Conservation (phyloP, 2,329 filamentous ascomycete species). For the Phaeosphaeriaceae sp. region DNA sequence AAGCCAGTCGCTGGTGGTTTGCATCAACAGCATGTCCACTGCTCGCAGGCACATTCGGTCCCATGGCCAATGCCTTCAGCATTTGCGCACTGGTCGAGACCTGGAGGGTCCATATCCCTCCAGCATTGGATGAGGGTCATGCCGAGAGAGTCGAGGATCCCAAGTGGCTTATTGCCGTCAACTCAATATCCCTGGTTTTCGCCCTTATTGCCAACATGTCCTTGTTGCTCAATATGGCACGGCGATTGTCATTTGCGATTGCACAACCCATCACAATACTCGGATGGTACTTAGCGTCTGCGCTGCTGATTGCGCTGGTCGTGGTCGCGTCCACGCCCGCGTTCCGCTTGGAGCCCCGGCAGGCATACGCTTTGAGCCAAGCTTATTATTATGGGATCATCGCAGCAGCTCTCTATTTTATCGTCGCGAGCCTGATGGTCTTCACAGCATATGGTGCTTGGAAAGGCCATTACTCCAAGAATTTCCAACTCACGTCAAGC, state of each 20-base stretch:
- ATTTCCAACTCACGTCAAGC: slow-evolving; percentile 63
- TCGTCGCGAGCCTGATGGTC: slow-evolving; percentile 62
- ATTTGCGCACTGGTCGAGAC: slow-evolving; percentile 63
- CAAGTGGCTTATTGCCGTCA: slow-evolving; percentile 62
- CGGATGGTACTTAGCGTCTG: slow-evolving; percentile 64
- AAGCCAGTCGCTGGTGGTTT: slow-evolving; percentile 64
- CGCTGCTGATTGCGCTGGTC: slow-evolving; percentile 62
- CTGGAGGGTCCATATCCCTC: slow-evolving; percentile 62
- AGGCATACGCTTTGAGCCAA: slow-evolving; percentile 59
- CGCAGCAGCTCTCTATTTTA: slow-evolving; percentile 63
- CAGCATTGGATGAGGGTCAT: slow-evolving; percentile 53
- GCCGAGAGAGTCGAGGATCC: slow-evolving; percentile 60
- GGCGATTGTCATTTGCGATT: slow-evolving; percentile 60
- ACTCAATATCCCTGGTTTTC: slow-evolving; percentile 61
- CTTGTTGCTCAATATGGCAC: slow-evolving; percentile 66
- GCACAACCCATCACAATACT: slow-evolving; percentile 67
- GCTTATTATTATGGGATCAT: slow-evolving; percentile 68
- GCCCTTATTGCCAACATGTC: slow-evolving; percentile 63
- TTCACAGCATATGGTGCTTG: slow-evolving; percentile 64
- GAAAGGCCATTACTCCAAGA: slow-evolving; percentile 61
- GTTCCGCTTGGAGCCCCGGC: slow-evolving; percentile 52
- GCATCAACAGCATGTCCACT: slow-evolving; percentile 66
- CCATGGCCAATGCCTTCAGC: slow-evolving; percentile 62
- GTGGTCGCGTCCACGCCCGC: slow-evolving; percentile 54
- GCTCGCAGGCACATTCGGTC: slow-evolving; percentile 62